Evolutionary conservation across 371 early-diverging fungal genomes (phyloP), one percentile per base, ranked within the genome.

Genomic region (Rhizopus delemar): DNA sequence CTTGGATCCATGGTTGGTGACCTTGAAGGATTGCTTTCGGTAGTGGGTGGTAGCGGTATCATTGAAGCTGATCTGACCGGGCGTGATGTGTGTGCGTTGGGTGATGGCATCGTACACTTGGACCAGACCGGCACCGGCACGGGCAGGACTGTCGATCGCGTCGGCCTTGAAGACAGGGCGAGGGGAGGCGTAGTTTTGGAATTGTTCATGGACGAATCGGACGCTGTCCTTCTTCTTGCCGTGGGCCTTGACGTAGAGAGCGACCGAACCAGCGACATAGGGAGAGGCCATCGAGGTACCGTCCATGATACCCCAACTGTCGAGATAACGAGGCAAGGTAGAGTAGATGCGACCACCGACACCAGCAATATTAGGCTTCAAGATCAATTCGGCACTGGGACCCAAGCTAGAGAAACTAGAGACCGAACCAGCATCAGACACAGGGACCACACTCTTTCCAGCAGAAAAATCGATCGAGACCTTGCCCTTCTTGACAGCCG

Each of bases 71-170:
- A 88, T 69, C 53, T 68, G 72, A n/a, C 85, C 76, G 16, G 93
- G 93, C 1, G 71, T 57, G 32, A 90, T 67, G 29, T 74, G 59
- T 3, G 77, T 70, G 16, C 77, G 70, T 51, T 84, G 63, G 41
- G 52, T 65, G 58, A 90, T 70, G 36, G 93, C 78, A 59, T 81
- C 71, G 60, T 77, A 73, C 50, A 86, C 71, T 68, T 91, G 81
- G 51, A 93, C 74, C 28, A 93, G 73, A 41, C 93, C 93, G 50
- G 89, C 81, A 39, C 93, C 93, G 68, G 90, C 87, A 22, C 71
- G 63, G 28, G 70, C 57, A 57, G 75, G 70, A 56, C 69, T 65
- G 12, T 76, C 57, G 50, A 65, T 66, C 4, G 53, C 28, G 15
- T 48, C 34, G 13, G 53, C 28, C 16, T 56, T 49, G 41, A 41